A percentile compares a stretch with the other conserved stretches of the same genome.
phyloP scores from a whole-genome alignment of 495 filamentous ascomycete genomes.

The Penicillium longicatenatum region DNA sequence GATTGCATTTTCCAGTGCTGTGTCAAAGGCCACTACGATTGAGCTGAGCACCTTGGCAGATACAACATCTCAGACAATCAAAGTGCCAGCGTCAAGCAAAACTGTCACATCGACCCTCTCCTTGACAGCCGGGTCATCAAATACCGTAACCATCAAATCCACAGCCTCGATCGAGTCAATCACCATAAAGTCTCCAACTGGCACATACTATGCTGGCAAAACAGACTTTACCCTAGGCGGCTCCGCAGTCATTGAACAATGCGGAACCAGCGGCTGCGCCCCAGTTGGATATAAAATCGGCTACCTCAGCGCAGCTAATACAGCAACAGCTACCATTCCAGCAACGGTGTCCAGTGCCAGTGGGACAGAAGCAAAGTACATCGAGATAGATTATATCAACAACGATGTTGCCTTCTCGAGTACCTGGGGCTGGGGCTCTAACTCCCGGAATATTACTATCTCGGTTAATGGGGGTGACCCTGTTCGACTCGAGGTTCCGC shows the following conservation, averaged over 20 bases:
- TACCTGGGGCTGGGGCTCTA: conserved; percentile 44
- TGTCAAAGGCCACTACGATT: not conserved
- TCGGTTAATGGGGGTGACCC: conserved; percentile 40
- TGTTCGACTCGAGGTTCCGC: conserved; percentile 49
- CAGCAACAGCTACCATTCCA: conserved; percentile 27
- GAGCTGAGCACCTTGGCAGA: not conserved
- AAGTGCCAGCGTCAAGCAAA: conserved; percentile 10
- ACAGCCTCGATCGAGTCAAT: conserved; percentile 13
- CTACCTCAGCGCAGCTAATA: conserved; percentile 6
- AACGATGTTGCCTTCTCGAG: conserved; percentile 50
- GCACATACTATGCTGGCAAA: conserved; percentile 38
- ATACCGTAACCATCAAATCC: conserved; percentile 33
- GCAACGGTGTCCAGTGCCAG: conserved; percentile 17
- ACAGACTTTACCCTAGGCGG: conserved; percentile 37
- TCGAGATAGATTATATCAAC: conserved; percentile 53
- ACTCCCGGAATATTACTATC: conserved; percentile 50
- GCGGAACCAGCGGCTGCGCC: conserved; percentile 31
- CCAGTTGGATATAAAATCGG: conserved; percentile 48
- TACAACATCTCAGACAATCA: not conserved
- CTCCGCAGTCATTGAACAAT: conserved; percentile 30
- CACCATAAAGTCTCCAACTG: conserved; percentile 28
- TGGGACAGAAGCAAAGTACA: conserved; percentile 28
- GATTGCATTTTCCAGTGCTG: conserved; percentile 23
- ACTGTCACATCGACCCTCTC: conserved; percentile 21
- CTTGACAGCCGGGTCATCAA: conserved; percentile 33